A percentile compares a stretch with the other conserved stretches of the same genome.
These are phyloP conservation scores for Brassica nigra DNA, from an alignment of 345 rosid species.

Conservation along the genomic window DNA sequence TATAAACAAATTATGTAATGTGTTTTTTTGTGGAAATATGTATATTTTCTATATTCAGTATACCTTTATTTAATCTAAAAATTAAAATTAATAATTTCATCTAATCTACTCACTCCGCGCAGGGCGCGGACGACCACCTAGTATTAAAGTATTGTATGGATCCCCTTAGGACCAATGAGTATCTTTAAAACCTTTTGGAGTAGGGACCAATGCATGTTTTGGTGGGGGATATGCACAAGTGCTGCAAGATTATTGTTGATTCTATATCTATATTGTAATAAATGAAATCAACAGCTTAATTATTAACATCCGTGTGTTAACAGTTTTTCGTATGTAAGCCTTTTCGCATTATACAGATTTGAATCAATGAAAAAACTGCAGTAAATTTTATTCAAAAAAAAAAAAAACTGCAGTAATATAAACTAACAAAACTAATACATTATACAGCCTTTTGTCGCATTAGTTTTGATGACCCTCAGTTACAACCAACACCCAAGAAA, in stretches of 20 bases:
- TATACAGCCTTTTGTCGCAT: background rate
- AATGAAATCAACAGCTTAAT: constrained; percentile 21
- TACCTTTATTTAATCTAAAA: no score
- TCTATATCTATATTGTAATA: background rate
- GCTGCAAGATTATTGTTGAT: constrained; percentile 22
- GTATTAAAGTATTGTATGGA: constrained; percentile 33
- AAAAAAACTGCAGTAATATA: background rate
- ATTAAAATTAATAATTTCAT: no score
- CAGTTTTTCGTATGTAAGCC: background rate
- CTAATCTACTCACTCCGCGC: no score
- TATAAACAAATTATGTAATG: no score
- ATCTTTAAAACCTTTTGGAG: constrained; percentile 22
- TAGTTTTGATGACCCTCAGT: background rate
- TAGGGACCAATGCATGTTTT: constrained; percentile 37
- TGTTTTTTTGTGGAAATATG: no score
- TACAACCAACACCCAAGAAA: background rate
- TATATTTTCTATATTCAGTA: no score
- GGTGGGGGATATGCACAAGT: constrained; percentile 31
- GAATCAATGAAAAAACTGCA: background rate
- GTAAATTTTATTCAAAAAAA: no score
- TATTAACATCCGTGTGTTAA: constrained; percentile 6
- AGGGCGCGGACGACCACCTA: no score
- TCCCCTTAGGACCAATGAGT: constrained; percentile 34
- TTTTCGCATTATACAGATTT: background rate
- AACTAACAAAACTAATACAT: background rate